These are phyloP conservation scores for Cercospora sp. DNA, from an alignment of 2,329 filamentous ascomycete genomes.

Conservation along the genomic window DNA sequence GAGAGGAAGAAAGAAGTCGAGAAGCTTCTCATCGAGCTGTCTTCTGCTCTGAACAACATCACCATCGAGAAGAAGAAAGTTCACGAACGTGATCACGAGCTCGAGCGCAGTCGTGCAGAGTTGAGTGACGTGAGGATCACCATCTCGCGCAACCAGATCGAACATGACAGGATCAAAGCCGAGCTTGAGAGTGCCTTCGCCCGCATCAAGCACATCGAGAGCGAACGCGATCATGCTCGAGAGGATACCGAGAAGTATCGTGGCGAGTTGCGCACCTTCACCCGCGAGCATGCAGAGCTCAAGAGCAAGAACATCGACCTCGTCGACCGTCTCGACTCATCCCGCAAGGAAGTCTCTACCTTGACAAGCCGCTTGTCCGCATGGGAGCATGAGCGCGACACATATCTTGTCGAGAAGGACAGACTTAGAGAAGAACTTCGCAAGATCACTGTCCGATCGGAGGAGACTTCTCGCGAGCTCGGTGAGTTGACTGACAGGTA, in stretches of 20 bases:
- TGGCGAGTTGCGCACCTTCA: slow-evolving; percentile 30
- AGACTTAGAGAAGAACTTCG: slow-evolving; percentile 35
- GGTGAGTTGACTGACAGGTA: slow-evolving; percentile 31
- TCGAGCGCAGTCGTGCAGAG: slow-evolving; percentile 32
- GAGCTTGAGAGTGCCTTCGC: slow-evolving; percentile 30
- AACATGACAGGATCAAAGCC: slow-evolving; percentile 31
- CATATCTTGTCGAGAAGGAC: slow-evolving; percentile 33
- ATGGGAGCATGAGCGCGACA: slow-evolving; percentile 33
- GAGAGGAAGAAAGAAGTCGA: slow-evolving; percentile 36
- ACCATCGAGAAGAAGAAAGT: slow-evolving; percentile 33
- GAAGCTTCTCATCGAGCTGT: slow-evolving; percentile 36
- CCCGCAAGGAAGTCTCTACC: slow-evolving; percentile 32
- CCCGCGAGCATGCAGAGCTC: slow-evolving; percentile 34
- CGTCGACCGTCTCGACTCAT: slow-evolving; percentile 28
- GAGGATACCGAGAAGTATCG: slow-evolving; percentile 34
- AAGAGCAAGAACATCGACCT: slow-evolving; percentile 32
- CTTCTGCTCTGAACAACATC: slow-evolving; percentile 29
- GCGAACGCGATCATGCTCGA: slow-evolving; percentile 32
- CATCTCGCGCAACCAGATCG: slow-evolving; percentile 27
- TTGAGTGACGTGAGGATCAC: slow-evolving; percentile 28
- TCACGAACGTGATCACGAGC: slow-evolving; percentile 33
- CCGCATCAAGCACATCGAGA: slow-evolving; percentile 28
- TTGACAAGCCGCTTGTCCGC: slow-evolving; percentile 32
- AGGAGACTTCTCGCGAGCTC: slow-evolving; percentile 32
- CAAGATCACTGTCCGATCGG: slow-evolving; percentile 27